A percentile compares a stretch with the other conserved stretches of the same genome.
phyloP scores from a whole-genome alignment of 164 flowering plant genomes.

The grape (Vitis vinifera) region ASM3070453v1 NC_081812.1:17376501-17377000 shows the following conservation, averaged over 20 bases:
- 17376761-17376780: not conserved
- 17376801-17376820: constrained; percentile 17
- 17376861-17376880: constrained; percentile 10
- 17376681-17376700: too few species aligned
- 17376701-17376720: constrained; percentile 1
- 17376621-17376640: constrained; percentile 31
- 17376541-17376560: constrained; percentile 40
- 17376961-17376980: too few species aligned
- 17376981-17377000: too few species aligned
- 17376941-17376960: too few species aligned
- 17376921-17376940: too few species aligned
- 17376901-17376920: too few species aligned
- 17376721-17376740: not conserved
- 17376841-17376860: constrained; percentile 2
- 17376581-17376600: constrained; percentile 64
- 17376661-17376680: too few species aligned
- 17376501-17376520: constrained; percentile 79
- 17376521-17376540: constrained; percentile 73
- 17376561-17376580: constrained; percentile 71
- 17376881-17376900: not conserved
- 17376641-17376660: too few species aligned
- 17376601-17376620: constrained; percentile 66
- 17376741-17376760: too few species aligned
- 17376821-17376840: constrained; percentile 15
- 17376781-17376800: constrained; percentile 1